These are phyloP conservation scores for Metarhizium robertsii DNA, from an alignment of 2,329 filamentous ascomycete species.

Conservation along the genomic window DNA sequence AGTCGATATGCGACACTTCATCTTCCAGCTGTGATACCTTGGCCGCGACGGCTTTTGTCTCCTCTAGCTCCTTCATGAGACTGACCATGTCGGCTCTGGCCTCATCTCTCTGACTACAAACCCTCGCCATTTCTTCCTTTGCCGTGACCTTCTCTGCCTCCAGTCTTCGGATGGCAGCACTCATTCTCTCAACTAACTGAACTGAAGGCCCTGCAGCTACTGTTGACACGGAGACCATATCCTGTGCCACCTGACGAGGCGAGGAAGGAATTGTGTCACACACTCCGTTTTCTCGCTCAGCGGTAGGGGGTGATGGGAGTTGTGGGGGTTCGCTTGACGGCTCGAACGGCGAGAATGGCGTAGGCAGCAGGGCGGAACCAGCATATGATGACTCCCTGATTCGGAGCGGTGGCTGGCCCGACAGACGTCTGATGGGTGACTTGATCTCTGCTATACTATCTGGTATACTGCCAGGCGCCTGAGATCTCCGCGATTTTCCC, in stretches of 20 bases:
- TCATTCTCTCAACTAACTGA: slow-evolving; percentile 93
- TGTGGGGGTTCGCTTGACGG: slow-evolving; percentile 23
- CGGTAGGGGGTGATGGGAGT: slow-evolving; percentile 28
- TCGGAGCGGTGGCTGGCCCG: slow-evolving; percentile 35
- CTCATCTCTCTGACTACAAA: slow-evolving; percentile 82
- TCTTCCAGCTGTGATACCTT: slow-evolving; percentile 57
- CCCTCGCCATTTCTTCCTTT: slow-evolving; percentile 74
- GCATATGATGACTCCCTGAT: slow-evolving; percentile 29
- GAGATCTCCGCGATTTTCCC: slow-evolving; percentile 22
- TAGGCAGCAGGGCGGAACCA: slow-evolving; percentile 24
- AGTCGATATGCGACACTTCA: slow-evolving; percentile 59
- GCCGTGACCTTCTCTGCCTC: slow-evolving; percentile 86
- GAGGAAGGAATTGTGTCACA: slow-evolving; percentile 40
- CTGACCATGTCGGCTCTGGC: slow-evolving; percentile 84
- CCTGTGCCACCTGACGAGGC: slow-evolving; percentile 63
- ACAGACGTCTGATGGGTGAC: slow-evolving; percentile 36
- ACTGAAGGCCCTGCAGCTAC: slow-evolving; percentile 86
- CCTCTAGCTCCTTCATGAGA: slow-evolving; percentile 79
- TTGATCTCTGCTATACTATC: slow-evolving; percentile 29
- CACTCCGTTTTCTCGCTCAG: slow-evolving; percentile 42
- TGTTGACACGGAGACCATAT: slow-evolving; percentile 83
- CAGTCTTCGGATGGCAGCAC: slow-evolving; percentile 78
- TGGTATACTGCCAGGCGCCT: slow-evolving; percentile 40
- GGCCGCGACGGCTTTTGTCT: slow-evolving; percentile 49
- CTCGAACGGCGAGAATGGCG: slow-evolving; percentile 41